Conservation (phyloP, 257 asterid genomes). For the Rehmannia glutinosa region DNA sequence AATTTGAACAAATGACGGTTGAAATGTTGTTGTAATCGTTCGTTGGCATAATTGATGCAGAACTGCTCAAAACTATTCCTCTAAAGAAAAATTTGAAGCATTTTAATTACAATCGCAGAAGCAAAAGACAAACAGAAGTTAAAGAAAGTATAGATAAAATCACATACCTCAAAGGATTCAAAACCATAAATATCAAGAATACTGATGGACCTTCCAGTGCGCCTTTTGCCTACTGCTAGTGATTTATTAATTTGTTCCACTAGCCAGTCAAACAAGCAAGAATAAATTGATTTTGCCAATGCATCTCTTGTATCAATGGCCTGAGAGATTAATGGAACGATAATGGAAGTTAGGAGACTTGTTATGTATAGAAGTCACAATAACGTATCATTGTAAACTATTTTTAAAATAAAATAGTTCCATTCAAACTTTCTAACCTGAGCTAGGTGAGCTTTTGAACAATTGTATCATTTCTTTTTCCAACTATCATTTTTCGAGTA, state of each 20-base stretch:
- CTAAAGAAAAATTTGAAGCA: slow-evolving; percentile 35
- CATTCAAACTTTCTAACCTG: slow-evolving; percentile 54
- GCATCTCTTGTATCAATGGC: slow-evolving; percentile 94
- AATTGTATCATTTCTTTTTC: slow-evolving; percentile 61
- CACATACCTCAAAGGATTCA: slow-evolving; percentile 89
- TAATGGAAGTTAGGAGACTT: slow-evolving; percentile 14
- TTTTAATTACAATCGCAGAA: neutral
- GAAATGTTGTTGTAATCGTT: slow-evolving; percentile 95
- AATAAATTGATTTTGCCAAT: slow-evolving; percentile 87
- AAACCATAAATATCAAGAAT: slow-evolving; percentile 97
- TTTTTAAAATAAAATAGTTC: slow-evolving; percentile 10
- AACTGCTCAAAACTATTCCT: slow-evolving; percentile 98
- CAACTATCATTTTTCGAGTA: slow-evolving; percentile 89
- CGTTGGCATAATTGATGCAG: slow-evolving; percentile 96
- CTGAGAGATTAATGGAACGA: slow-evolving; percentile 38
- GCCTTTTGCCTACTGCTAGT: slow-evolving; percentile 85
- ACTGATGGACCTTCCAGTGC: slow-evolving; percentile 97
- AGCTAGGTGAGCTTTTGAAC: slow-evolving; percentile 73
- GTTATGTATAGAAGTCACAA: neutral
- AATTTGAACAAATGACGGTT: slow-evolving; percentile 96
- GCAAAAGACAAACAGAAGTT: slow-evolving; percentile 14
- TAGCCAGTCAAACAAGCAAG: slow-evolving; percentile 97
- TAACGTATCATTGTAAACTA: neutral
- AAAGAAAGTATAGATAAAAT: slow-evolving; percentile 6
- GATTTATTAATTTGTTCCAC: slow-evolving; percentile 95